Percentiles rank a stretch among this genome's conserved stretches.
Evolutionary conservation across 1,139 yeast species (phyloP).

Genomic region (Taiozyma sp.): DNA sequence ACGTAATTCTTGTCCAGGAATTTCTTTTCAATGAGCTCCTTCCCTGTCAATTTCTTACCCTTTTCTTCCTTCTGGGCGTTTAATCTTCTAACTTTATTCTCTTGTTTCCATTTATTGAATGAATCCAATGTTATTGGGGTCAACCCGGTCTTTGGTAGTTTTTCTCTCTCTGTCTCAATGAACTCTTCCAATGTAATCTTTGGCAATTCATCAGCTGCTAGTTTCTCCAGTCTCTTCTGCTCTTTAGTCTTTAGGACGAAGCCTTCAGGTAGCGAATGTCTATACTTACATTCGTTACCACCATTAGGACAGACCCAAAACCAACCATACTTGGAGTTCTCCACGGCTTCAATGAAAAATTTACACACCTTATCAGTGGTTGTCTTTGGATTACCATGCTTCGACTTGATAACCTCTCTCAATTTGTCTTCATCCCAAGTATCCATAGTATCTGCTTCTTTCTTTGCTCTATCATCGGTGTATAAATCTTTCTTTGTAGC

Average conservation of each 20-base stretch:
- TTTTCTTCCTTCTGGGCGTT: slow-evolving; percentile 48
- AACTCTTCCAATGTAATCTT: slow-evolving; percentile 93
- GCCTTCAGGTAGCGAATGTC: slow-evolving; percentile 96
- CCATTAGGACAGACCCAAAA: slow-evolving; percentile 98
- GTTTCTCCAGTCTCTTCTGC: slow-evolving; percentile 82
- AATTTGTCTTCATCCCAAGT: slow-evolving; percentile 96
- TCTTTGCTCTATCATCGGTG: slow-evolving; percentile 75
- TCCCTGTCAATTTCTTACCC: slow-evolving; percentile 56
- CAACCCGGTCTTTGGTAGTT: slow-evolving; percentile 66
- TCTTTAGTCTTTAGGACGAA: slow-evolving; percentile 95
- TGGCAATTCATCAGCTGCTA: slow-evolving; percentile 82
- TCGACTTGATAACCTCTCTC: slow-evolving; percentile 77
- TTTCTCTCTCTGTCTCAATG: slow-evolving; percentile 87
- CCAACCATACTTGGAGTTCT: slow-evolving; percentile 98
- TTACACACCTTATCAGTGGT: slow-evolving; percentile 96
- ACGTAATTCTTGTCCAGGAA: slow-evolving; percentile 51
- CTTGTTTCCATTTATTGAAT: slow-evolving; percentile 81
- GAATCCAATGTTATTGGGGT: slow-evolving; percentile 86
- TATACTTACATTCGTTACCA: slow-evolving; percentile 89
- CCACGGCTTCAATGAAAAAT: slow-evolving; percentile 92
- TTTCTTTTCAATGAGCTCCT: slow-evolving; percentile 72
- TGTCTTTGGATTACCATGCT: slow-evolving; percentile 91
- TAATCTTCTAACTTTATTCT: slow-evolving; percentile 55
- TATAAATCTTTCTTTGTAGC: slow-evolving; percentile 88
- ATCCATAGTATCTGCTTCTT: slow-evolving; percentile 89